These are phyloP conservation scores for Stemphylium beticola DNA, from an alignment of 2,329 filamentous ascomycete genomes.

Conservation along the genomic window DNA sequence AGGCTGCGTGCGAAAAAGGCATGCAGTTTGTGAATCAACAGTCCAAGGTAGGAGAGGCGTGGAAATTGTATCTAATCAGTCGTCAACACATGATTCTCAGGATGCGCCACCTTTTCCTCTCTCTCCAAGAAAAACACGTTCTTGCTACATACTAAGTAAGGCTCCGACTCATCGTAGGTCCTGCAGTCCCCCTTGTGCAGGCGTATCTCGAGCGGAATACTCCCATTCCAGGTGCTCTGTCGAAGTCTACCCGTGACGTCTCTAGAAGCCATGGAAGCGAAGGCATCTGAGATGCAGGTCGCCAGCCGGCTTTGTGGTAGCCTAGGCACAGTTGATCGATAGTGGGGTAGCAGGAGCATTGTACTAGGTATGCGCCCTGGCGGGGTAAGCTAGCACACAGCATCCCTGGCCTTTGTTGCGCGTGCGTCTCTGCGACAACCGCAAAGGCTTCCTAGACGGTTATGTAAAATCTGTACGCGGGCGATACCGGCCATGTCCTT, in stretches of 20 bases:
- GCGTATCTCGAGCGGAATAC: constrained; percentile 65
- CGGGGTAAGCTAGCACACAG: constrained; percentile 10
- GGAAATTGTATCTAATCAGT: constrained; percentile 63
- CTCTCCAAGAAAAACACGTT: neutral
- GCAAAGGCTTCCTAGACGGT: constrained; percentile 6
- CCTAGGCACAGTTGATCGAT: constrained; percentile 20
- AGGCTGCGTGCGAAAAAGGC: constrained; percentile 66
- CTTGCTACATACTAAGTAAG: constrained; percentile 61
- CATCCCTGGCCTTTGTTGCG: constrained; percentile 1
- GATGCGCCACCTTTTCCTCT: neutral
- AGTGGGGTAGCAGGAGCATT: constrained; percentile 11
- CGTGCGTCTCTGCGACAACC: constrained; percentile 34
- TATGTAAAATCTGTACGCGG: constrained; percentile 8
- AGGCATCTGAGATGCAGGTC: constrained; percentile 13
- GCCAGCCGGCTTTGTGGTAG: constrained; percentile 13
- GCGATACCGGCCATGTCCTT: constrained; percentile 9
- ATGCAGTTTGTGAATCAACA: constrained; percentile 67
- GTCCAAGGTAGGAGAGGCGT: constrained; percentile 71
- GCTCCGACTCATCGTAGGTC: constrained; percentile 64
- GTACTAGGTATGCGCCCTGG: neutral
- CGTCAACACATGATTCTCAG: constrained; percentile 4
- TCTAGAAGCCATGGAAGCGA: constrained; percentile 27
- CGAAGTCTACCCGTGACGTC: constrained; percentile 52
- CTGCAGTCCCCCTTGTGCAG: constrained; percentile 66
- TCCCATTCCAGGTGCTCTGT: constrained; percentile 64